phyloP scores from a whole-genome alignment of 495 filamentous ascomycete genomes.

The Talaromyces proteolyticus region DNA sequence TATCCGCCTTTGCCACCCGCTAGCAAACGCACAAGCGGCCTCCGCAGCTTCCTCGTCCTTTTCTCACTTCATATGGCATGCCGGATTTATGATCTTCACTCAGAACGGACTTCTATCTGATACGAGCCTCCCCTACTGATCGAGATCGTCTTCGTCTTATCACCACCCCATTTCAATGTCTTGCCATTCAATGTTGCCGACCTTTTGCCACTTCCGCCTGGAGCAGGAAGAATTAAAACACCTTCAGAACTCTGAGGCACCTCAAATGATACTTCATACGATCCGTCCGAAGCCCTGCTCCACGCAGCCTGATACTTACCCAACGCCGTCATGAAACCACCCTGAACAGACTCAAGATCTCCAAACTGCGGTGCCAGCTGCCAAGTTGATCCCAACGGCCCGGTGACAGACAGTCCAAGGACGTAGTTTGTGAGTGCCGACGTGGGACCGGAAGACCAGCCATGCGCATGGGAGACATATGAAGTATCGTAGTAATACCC shows the following conservation, averaged over 20 bases:
- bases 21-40: no score
- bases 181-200: slow-evolving; percentile 24
- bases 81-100: background rate
- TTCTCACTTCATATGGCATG: no score
- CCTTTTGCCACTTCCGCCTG: slow-evolving; percentile 15
- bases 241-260: slow-evolving; percentile 44
- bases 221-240: slow-evolving; percentile 26
- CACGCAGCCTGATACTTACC: slow-evolving; percentile 44
- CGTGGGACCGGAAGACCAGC: slow-evolving; percentile 56
- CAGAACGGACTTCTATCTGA: slow-evolving; percentile 10
- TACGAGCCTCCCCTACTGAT: slow-evolving; percentile 22
- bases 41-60: no score
- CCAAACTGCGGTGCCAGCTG: slow-evolving; percentile 44
- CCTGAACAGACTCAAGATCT: slow-evolving; percentile 42
- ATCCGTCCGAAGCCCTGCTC: slow-evolving; percentile 20
- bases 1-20: no score
- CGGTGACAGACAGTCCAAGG: slow-evolving; percentile 45
- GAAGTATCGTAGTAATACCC: slow-evolving; percentile 29
- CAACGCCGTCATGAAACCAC: slow-evolving; percentile 48
- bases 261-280: slow-evolving; percentile 26
- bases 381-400: slow-evolving; percentile 44
- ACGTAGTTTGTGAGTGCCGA: slow-evolving; percentile 46
- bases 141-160: slow-evolving; percentile 16
- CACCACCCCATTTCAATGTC: slow-evolving; percentile 9
- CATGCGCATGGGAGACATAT: slow-evolving; percentile 50